Percentiles rank a stretch among this genome's conserved stretches.
Conservation (phyloP, 106 monocot genomes). For the Dioscorea dumetorum region DNA sequence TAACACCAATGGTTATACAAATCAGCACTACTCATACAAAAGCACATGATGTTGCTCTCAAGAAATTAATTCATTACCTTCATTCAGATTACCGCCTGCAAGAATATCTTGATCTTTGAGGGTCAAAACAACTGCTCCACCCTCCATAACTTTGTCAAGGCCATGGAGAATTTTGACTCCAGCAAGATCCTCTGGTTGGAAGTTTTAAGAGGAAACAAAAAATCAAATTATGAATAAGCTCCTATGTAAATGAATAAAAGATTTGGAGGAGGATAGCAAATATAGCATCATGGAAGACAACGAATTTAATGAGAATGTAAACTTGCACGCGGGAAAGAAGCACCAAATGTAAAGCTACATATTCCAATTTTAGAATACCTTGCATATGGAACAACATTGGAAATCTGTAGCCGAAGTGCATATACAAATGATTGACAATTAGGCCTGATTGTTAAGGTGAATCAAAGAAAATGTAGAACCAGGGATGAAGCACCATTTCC, state of each 20-base stretch:
- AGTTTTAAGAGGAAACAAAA: not conserved
- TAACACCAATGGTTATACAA: not conserved
- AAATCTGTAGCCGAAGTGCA: no score
- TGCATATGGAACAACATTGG: no score
- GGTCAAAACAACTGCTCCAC: conserved; percentile 91
- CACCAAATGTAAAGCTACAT: no score
- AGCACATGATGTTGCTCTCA: no score
- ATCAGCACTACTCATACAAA: no score
- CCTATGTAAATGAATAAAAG: not conserved
- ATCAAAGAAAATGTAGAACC: no score
- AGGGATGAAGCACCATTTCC: no score
- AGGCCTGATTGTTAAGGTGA: no score
- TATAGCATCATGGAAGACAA: not conserved
- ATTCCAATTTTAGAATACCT: no score
- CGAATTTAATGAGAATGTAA: not conserved
- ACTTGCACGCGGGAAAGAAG: not conserved
- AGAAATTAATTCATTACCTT: conserved; percentile 42
- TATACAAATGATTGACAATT: no score
- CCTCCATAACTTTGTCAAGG: conserved; percentile 93
- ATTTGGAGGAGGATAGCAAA: not conserved
- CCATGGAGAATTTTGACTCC: conserved; percentile 95
- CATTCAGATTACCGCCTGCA: conserved; percentile 80
- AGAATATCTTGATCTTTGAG: conserved; percentile 94
- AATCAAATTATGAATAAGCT: not conserved
- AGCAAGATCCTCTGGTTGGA: conserved; percentile 64